These are phyloP conservation scores for Tulasnella sp. DNA, from an alignment of 768 basidiomycete genomes.

Conservation along the genomic window DNA sequence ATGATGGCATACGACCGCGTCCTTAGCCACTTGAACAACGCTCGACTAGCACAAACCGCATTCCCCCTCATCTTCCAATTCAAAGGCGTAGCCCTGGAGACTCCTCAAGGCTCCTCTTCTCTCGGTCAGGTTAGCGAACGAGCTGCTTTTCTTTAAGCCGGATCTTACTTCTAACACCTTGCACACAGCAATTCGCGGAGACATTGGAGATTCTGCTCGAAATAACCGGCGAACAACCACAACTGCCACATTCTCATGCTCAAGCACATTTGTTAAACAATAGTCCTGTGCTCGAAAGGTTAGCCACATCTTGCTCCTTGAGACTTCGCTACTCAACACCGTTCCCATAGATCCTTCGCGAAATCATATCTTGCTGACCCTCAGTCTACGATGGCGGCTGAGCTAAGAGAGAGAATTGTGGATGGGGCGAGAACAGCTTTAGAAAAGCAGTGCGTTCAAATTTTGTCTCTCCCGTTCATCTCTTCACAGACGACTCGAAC, in stretches of 20 bases:
- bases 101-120: neutral
- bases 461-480: neutral
- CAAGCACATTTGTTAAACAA: constrained; percentile 67
- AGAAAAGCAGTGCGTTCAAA: constrained; percentile 56
- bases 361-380: constrained; percentile 56
- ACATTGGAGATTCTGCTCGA: constrained; percentile 57
- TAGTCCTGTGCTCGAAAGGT: constrained; percentile 20
- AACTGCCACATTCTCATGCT: constrained; percentile 66
- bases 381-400: constrained; percentile 52
- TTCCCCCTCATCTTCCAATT: constrained; percentile 67
- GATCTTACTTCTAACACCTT: neutral
- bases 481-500: neutral
- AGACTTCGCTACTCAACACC: constrained; percentile 31
- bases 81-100: constrained; percentile 42
- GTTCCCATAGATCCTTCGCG: constrained; percentile 78
- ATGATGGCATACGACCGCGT: constrained; percentile 95
- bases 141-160: no score
- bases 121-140: neutral
- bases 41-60: constrained; percentile 57
- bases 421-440: constrained; percentile 68
- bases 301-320: constrained; percentile 10
- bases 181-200: constrained; percentile 13
- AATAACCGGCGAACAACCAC: constrained; percentile 67
- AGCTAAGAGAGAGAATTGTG: constrained; percentile 61
- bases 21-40: constrained; percentile 62